These are phyloP conservation scores for Coemansia nantahalensis DNA, from an alignment of 192 early-diverging fungal genomes.

Conservation along the genomic window DNA sequence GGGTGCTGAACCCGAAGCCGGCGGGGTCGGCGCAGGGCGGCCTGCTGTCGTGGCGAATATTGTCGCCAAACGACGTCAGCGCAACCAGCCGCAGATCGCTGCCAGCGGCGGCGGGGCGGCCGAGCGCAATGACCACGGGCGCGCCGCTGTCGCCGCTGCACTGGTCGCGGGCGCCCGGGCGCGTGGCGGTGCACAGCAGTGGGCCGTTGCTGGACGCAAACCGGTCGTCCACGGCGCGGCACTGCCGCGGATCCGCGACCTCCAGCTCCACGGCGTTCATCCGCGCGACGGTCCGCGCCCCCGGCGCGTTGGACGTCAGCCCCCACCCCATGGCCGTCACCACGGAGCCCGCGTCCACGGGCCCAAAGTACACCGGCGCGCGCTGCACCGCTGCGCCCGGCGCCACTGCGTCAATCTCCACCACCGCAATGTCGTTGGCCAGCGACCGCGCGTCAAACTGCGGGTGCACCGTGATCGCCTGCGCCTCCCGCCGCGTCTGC, in stretches of 20 bases:
- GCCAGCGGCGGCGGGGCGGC: too few species aligned
- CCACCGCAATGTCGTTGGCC: slow-evolving; percentile 48
- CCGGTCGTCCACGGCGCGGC: slow-evolving; percentile 15
- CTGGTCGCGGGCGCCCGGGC: slow-evolving; percentile 25
- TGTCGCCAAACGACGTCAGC: slow-evolving; percentile 53
- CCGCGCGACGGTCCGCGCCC: slow-evolving; percentile 11
- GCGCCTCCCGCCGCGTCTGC: slow-evolving; percentile 5
- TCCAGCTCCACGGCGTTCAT: slow-evolving; percentile 36
- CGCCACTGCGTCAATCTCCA: slow-evolving; percentile 14
- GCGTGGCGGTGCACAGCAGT: slow-evolving; percentile 36
- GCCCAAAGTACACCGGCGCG: slow-evolving; percentile 32
- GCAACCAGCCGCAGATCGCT: slow-evolving; percentile 29
- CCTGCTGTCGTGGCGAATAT: slow-evolving; percentile 15
- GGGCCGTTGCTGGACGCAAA: slow-evolving; percentile 36
- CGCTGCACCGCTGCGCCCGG: slow-evolving; percentile 10
- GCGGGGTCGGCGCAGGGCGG: slow-evolving; percentile 41
- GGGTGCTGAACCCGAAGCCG: slow-evolving; percentile 53
- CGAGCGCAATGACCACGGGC: slow-evolving; percentile 23
- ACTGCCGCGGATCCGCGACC: slow-evolving; percentile 9
- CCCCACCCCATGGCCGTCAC: slow-evolving; percentile 53
- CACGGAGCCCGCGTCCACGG: slow-evolving; percentile 7
- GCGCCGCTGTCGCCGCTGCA: slow-evolving; percentile 52
- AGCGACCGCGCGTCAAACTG: slow-evolving; percentile 27
- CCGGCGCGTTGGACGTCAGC: slow-evolving; percentile 19
- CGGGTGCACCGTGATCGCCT: slow-evolving; percentile 10